Percentiles rank a stretch among this genome's conserved stretches.
Evolutionary conservation across 805 yeast species (phyloP).

Genomic region (Hermanozyma aechmeae): DNA sequence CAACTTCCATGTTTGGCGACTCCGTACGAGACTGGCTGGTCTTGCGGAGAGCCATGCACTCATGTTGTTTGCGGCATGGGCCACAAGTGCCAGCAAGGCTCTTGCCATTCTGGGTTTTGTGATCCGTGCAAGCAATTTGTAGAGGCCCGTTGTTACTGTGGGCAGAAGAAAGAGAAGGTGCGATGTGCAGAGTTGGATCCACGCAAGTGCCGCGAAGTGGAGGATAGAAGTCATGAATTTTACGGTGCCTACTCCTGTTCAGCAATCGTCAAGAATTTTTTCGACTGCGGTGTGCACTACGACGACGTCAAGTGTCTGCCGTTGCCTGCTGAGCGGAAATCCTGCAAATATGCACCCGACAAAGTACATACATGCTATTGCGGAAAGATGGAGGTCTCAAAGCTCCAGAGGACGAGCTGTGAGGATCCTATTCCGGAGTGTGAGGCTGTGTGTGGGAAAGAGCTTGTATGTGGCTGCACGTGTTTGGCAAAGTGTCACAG

Average conservation of each 20-base stretch:
- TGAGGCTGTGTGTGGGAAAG: conserved; percentile 52
- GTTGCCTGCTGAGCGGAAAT: conserved; percentile 12
- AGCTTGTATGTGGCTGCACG: conserved; percentile 59
- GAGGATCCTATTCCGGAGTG: conserved; percentile 78
- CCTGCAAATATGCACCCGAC: conserved; percentile 60
- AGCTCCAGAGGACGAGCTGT: conserved; percentile 46
- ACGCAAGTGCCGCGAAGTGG: conserved; percentile 14
- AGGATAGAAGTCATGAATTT: conserved; percentile 9
- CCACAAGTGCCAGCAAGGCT: conserved; percentile 47
- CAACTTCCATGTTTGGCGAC: conserved; percentile 71
- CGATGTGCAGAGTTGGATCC: conserved; percentile 38
- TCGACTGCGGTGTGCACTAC: conserved; percentile 57
- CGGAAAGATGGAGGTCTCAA: conserved; percentile 49
- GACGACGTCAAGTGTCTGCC: conserved; percentile 49
- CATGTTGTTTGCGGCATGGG: conserved; percentile 54
- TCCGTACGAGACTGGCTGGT: conserved; percentile 60
- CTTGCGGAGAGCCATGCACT: conserved; percentile 53
- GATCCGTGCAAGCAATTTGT: conserved; percentile 55
- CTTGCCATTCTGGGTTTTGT: conserved; percentile 78
- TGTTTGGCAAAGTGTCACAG: conserved; percentile 69
- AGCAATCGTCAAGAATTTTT: conserved; percentile 35
- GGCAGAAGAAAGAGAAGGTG: conserved; percentile 36
- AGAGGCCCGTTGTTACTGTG: conserved; percentile 65
- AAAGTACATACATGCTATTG: conserved; percentile 65
- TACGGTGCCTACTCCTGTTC: conserved; percentile 28